Evolutionary conservation across 2,329 filamentous ascomycete species (phyloP), one percentile per base, ranked within the genome.

Genomic region (Dothidotthia symphoricarpi): DNA sequence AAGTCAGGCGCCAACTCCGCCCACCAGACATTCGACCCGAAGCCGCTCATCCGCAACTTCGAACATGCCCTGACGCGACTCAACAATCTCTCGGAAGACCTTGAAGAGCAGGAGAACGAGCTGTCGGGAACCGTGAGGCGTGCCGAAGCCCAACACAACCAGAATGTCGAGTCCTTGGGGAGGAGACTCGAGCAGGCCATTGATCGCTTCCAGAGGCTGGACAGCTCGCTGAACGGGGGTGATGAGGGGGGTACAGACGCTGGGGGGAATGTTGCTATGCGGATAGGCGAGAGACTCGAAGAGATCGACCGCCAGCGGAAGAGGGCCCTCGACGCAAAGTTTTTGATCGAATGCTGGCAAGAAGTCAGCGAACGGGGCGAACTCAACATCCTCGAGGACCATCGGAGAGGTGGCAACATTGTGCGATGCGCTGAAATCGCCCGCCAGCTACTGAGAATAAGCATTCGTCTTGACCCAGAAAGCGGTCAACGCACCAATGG

Each of bases 321-420:
- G 61, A 77, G 91, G 43, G 93, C 93, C 22, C 78, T 93, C 64
- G 93, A 98, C 71, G 90, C 93, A 44, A 91, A 87, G 62, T 97
- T 97, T 64, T 70, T 98, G 42, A 89, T 98, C 49, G 86, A 95
- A 63, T 98, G 93, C 71, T 98, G 93, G 91, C 82, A 88, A 27
- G 91, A 97, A 60, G 88, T 98, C 54, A 90, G 85, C 67, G 90
- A 95, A 59, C 84, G 85, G 7, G 93, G 93, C 3, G 83, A 93
- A 53, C 76, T 97, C 39, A 85, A 86, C 7, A 83, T 85, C n/a
- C 70, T 98, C 31, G 88, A 97, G 65, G 89, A 94, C 48, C 83
- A 97, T 43, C 80, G 91, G 59, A 80, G 87, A 49, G 85, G 89
- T 51, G 88, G 88, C 1, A 90, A 91, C 64, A 97, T 95, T 66